Percentiles rank a stretch among this genome's conserved stretches.
phyloP scores from a whole-genome alignment of 768 basidiomycete genomes.

The Rhodotorula diobovata region DNA sequence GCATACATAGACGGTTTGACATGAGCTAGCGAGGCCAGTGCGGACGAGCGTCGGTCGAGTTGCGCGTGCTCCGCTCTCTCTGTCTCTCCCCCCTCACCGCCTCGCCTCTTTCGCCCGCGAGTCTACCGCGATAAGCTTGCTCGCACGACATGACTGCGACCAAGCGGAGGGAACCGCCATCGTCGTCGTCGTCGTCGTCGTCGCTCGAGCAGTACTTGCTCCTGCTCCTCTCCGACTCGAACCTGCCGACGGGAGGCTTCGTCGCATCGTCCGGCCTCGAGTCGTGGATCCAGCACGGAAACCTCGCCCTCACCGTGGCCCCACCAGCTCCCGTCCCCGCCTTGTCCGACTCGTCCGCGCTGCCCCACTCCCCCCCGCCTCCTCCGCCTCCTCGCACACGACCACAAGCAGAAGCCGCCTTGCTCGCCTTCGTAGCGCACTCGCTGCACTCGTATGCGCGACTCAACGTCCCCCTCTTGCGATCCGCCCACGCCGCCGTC shows the following conservation, averaged over 20 bases:
- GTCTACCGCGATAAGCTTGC: neutral
- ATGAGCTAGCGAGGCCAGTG: no score
- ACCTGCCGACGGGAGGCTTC: constrained; percentile 94
- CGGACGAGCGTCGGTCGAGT: neutral
- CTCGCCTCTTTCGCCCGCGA: neutral
- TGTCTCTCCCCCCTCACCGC: no score
- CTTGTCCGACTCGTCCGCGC: neutral
- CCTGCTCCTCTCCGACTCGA: constrained; percentile 61
- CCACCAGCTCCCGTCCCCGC: neutral
- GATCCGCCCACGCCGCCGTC: constrained; percentile 61
- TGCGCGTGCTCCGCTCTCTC: neutral
- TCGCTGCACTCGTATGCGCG: constrained; percentile 73
- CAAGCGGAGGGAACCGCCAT: neutral
- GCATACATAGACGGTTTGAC: neutral
- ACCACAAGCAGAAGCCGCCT: constrained; percentile 1
- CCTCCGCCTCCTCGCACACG: no score
- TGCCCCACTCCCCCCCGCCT: neutral
- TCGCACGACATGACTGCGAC: no score
- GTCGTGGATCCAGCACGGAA: constrained; percentile 81
- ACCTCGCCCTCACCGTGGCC: constrained; percentile 46
- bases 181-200: neutral
- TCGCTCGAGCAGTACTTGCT: constrained; percentile 61
- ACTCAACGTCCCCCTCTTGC: constrained; percentile 71
- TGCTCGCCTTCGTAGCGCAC: constrained; percentile 62
- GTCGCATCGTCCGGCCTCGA: constrained; percentile 91